Conservation (phyloP, 129 eudicot genomes). For the Heracleum sosnowskyi region DNA sequence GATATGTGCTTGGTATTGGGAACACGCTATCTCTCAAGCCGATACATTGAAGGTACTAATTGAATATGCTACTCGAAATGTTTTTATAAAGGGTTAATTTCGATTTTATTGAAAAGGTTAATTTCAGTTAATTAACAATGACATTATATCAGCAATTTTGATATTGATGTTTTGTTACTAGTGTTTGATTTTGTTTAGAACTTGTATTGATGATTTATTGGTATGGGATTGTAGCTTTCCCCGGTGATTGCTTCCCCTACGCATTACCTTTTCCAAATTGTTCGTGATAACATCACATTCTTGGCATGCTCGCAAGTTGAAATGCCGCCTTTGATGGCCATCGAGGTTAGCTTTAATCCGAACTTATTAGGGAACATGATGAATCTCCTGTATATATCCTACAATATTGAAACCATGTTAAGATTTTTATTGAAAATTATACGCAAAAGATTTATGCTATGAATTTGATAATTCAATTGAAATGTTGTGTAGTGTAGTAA, state of each 20-base stretch:
- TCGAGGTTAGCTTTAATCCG: conserved; percentile 53
- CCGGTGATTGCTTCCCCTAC: conserved; percentile 95
- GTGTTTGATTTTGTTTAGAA: background rate
- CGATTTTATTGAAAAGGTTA: background rate
- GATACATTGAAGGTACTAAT: conserved; percentile 62
- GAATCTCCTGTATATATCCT: background rate
- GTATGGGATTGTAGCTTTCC: conserved; percentile 38
- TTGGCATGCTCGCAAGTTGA: conserved; percentile 95
- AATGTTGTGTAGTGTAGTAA: background rate
- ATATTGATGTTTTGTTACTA: background rate
- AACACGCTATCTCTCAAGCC: conserved; percentile 70
- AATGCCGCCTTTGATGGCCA: conserved; percentile 97
- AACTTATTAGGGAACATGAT: background rate
- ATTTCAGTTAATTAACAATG: background rate
- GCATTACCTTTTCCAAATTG: conserved; percentile 86
- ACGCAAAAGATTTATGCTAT: background rate
- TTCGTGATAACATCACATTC: conserved; percentile 83
- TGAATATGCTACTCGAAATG: background rate
- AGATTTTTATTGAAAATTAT: background rate
- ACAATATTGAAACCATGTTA: background rate
- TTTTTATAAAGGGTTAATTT: background rate
- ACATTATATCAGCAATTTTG: background rate
- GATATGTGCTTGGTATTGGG: conserved; percentile 97
- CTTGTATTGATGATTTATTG: background rate
- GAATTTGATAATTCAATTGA: background rate